phyloP scores from a whole-genome alignment of 2,329 filamentous ascomycete species.

The Lomentospora prolificans region DNA sequence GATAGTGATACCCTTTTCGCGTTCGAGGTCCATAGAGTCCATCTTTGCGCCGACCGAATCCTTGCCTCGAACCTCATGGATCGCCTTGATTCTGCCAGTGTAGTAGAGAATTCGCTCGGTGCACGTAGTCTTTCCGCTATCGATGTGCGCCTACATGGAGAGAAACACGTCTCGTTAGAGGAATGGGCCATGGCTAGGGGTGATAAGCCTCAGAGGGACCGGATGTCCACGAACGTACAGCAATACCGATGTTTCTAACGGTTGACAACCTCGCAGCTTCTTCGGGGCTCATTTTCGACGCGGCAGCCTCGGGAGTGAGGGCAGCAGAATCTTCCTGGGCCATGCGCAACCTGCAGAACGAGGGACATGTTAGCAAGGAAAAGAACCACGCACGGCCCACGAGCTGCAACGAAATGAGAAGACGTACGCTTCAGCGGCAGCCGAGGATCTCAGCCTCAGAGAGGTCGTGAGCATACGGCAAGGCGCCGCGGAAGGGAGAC shows the following conservation, averaged over 20 bases:
- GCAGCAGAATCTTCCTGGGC: constrained; percentile 42
- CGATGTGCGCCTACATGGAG: constrained; percentile 73
- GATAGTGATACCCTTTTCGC: constrained; percentile 89
- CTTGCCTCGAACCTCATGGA: constrained; percentile 92
- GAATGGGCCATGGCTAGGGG: neutral
- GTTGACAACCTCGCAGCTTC: constrained; percentile 69
- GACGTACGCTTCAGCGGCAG: constrained; percentile 30
- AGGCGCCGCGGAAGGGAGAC: neutral
- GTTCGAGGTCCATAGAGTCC: constrained; percentile 98
- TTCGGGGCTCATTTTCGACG: constrained; percentile 68
- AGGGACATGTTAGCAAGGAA: neutral
- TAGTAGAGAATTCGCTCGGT: constrained; percentile 98
- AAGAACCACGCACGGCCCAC: neutral
- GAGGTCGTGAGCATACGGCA: constrained; percentile 10
- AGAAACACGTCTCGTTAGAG: constrained; percentile 1
- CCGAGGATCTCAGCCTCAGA: constrained; percentile 8
- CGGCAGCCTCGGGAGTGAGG: constrained; percentile 50
- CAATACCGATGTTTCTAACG: constrained; percentile 96
- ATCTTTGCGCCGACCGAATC: constrained; percentile 97
- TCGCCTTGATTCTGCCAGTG: constrained; percentile 90
- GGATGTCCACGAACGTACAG: constrained; percentile 44
- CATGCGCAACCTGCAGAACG: constrained; percentile 31
- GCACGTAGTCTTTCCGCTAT: constrained; percentile 94
- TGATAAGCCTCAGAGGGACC: neutral
- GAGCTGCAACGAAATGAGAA: neutral